These are phyloP conservation scores for Lactuca sativa DNA, from an alignment of 129 eudicot genomes.

Conservation along the genomic window DNA sequence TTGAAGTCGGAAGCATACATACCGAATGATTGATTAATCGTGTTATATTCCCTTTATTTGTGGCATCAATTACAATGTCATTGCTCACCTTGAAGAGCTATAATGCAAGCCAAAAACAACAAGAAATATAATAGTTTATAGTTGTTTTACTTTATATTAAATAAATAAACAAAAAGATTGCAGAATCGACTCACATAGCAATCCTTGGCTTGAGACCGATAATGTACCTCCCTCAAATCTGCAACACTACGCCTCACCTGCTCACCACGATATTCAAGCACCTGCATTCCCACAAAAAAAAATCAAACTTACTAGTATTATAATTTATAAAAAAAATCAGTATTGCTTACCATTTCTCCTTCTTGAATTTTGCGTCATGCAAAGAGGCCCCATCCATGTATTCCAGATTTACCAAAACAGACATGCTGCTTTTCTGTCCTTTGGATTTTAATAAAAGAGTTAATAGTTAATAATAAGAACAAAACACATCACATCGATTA, in stretches of 20 bases:
- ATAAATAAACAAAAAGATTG: background rate
- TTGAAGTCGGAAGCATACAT: too few species aligned
- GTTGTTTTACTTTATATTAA: too few species aligned
- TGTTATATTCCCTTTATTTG: slow-evolving; percentile 77
- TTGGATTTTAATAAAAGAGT: slow-evolving; percentile 4
- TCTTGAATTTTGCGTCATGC: slow-evolving; percentile 81
- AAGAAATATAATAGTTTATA: background rate
- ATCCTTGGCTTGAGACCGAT: slow-evolving; percentile 70
- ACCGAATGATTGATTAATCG: slow-evolving; percentile 96
- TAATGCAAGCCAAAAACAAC: slow-evolving; percentile 18
- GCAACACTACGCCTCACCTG: slow-evolving; percentile 80
- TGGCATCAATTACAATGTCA: slow-evolving; percentile 88
- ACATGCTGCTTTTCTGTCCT: slow-evolving; percentile 62
- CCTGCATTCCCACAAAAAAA: slow-evolving; percentile 40
- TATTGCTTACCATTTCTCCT: slow-evolving; percentile 75
- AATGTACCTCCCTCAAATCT: slow-evolving; percentile 70
- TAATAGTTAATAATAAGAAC: too few species aligned
- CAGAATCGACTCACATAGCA: slow-evolving; percentile 60
- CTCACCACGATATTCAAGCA: slow-evolving; percentile 89
- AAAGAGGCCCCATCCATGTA: slow-evolving; percentile 99
- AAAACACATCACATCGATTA: too few species aligned
- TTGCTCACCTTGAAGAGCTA: slow-evolving; percentile 94
- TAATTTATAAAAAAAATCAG: background rate
- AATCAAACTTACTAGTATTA: too few species aligned
- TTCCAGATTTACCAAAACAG: slow-evolving; percentile 92